Percentiles rank a stretch among this genome's conserved stretches.
These are phyloP conservation scores for Sugiyamaella pinicola DNA, from an alignment of 1,139 yeast genomes.

Conservation along the genomic window DNA sequence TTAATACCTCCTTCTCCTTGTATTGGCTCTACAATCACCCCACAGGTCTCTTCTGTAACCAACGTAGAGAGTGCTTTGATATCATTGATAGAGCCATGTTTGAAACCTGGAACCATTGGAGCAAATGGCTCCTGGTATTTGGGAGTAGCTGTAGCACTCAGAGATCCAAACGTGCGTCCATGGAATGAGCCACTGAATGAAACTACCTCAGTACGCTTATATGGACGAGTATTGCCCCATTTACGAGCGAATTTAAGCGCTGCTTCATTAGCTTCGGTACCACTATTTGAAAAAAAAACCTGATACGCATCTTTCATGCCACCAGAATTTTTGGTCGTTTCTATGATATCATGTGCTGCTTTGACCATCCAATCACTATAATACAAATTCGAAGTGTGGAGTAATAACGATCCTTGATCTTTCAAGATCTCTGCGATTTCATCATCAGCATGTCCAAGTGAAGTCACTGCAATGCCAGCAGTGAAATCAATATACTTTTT, in stretches of 20 bases:
- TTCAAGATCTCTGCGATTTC: constrained; percentile 67
- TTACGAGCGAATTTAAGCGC: constrained; percentile 95
- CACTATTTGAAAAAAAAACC: constrained; percentile 90
- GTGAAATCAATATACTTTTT: constrained; percentile 83
- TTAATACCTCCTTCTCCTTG: constrained; percentile 98
- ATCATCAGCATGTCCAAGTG: constrained; percentile 82
- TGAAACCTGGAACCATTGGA: constrained; percentile 85
- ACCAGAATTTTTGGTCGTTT: constrained; percentile 65
- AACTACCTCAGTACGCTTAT: constrained; percentile 59
- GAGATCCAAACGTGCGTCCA: constrained; percentile 92
- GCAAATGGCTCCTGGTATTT: constrained; percentile 90
- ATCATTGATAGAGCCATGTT: constrained; percentile 61
- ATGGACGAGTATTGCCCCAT: constrained; percentile 56
- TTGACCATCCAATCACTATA: constrained; percentile 84
- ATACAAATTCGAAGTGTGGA: constrained; percentile 85
- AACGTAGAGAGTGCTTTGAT: constrained; percentile 58
- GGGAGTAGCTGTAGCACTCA: constrained; percentile 87
- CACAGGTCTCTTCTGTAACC: constrained; percentile 78
- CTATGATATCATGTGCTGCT: constrained; percentile 69
- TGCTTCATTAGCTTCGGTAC: constrained; percentile 98
- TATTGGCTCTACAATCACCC: constrained; percentile 91
- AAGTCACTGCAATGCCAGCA: constrained; percentile 97
- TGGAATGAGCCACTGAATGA: constrained; percentile 91
- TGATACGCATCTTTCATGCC: constrained; percentile 80
- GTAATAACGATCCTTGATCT: constrained; percentile 70